Evolutionary conservation across 352 stramenopile genomes (phyloP).

Genomic region (Phytophthora macrochlamydospora): DNA sequence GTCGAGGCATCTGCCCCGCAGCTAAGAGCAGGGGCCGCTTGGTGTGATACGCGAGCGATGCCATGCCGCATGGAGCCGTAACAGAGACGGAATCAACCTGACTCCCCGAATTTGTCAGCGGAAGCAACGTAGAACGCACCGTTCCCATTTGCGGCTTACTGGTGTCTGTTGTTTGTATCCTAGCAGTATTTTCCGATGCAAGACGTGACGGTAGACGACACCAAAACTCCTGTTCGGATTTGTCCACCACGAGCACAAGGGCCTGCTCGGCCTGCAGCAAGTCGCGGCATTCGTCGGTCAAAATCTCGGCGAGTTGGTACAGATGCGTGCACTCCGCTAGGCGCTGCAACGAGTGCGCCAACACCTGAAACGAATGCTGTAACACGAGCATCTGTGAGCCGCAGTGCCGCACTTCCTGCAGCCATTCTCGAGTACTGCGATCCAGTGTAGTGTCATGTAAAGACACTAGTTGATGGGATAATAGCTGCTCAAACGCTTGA

Average conservation of each 20-base stretch:
- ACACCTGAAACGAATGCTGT: slow-evolving; percentile 64
- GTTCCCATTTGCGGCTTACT: slow-evolving; percentile 36
- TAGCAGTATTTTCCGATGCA: slow-evolving; percentile 2
- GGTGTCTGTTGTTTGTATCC: slow-evolving; percentile 18
- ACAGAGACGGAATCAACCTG: background rate
- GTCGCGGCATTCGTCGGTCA: slow-evolving; percentile 51
- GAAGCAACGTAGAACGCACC: slow-evolving; percentile 47
- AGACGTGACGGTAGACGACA: slow-evolving; percentile 49
- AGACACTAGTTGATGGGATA: slow-evolving; percentile 53
- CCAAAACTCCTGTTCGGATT: slow-evolving; percentile 80
- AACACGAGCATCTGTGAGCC: slow-evolving; percentile 61
- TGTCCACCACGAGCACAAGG: slow-evolving; percentile 73
- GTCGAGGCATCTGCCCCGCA: slow-evolving; percentile 48
- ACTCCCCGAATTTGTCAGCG: slow-evolving; percentile 13
- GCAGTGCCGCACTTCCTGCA: slow-evolving; percentile 57
- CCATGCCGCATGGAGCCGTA: slow-evolving; percentile 49
- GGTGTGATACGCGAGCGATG: slow-evolving; percentile 71
- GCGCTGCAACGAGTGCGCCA: slow-evolving; percentile 57
- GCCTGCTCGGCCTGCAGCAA: slow-evolving; percentile 66
- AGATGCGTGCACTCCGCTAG: slow-evolving; percentile 58
- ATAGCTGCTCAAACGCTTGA: slow-evolving; percentile 60
- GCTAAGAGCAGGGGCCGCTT: slow-evolving; percentile 63
- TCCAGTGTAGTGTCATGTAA: slow-evolving; percentile 61
- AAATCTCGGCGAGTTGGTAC: slow-evolving; percentile 62
- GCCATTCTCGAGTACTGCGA: slow-evolving; percentile 62